Conservation (phyloP, 192 early-diverging fungal genomes). For the Lobulomyces angularis region DNA sequence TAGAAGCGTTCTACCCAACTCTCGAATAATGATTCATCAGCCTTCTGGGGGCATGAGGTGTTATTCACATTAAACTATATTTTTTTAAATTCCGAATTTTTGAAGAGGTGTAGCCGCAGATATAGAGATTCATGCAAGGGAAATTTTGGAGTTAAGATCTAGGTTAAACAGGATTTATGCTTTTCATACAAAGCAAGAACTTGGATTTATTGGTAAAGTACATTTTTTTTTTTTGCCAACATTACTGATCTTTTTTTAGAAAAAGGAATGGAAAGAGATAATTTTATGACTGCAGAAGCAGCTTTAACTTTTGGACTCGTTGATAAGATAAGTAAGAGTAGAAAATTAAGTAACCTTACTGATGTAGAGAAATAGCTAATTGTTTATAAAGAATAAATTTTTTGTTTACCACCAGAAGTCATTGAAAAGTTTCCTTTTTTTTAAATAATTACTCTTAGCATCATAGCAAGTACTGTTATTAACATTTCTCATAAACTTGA, state of each 20-base stretch:
- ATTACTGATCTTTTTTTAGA: constrained; percentile 31
- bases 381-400: too few relatives aligned
- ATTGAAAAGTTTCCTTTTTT: too few relatives aligned
- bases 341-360: too few relatives aligned
- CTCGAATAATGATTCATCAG: constrained; percentile 95
- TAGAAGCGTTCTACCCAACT: constrained; percentile 75
- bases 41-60: constrained; percentile 23
- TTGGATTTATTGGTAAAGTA: constrained; percentile 63
- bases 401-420: too few relatives aligned
- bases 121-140: constrained; percentile 92
- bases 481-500: too few relatives aligned
- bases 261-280: constrained; percentile 82
- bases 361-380: too few relatives aligned
- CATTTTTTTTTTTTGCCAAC: not conserved
- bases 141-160: constrained; percentile 79
- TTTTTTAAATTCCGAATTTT: not conserved
- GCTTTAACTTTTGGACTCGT: constrained; percentile 85
- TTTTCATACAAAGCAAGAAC: constrained; percentile 68
- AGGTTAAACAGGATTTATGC: constrained; percentile 76
- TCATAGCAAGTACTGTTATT: too few relatives aligned
- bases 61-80: constrained; percentile 2
- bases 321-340: too few relatives aligned
- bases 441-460: too few relatives aligned
- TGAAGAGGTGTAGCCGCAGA: constrained; percentile 80
- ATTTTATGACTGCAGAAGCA: constrained; percentile 84